Evolutionary conservation across 1,284 basidiomycete genomes (phyloP), one percentile per base, ranked within the genome.

Genomic region (Mixia osmundae): DNA sequence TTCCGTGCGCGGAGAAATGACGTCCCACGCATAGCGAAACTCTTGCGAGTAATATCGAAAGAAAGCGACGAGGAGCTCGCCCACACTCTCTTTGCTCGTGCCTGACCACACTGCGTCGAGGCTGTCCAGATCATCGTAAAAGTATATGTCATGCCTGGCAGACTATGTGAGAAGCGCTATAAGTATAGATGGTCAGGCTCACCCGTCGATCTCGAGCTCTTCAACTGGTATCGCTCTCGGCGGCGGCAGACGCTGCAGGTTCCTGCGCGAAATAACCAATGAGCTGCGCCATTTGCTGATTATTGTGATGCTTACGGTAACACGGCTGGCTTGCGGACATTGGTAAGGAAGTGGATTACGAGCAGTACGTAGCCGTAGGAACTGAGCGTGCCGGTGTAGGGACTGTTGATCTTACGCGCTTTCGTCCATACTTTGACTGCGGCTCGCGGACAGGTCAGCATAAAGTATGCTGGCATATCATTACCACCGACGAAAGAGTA

Each of bases 381-480:
- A 30, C 82, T 89, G 32, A 97, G 63, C 2, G 89, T 95, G 41
- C 89, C 89, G 50, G 79, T 74, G 59, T 94, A 97, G 14, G 89
- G 85, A 40, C 83, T 91, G 57, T 97, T 94, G 59, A 97, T 91
- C 69, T 91, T 87, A 59, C 80, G 69, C 55, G 87, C 68, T 62
- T 97, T 97, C 52, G 82, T 82, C 89, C 89, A 97, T 23, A 97
- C 83, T 65, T 97, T 97, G 53, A 97, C 82, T 87, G 48, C 14
- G 26, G 7, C 23, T 23, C 19, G 29, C 35, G 24, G 29, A 18
- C 33, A 39, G 29, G 19, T 6, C 16, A 22, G 24, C 19, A 16
- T 20, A 30, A 25, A 14, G 8, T 19, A 10, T 30, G 12, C 14
- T 20, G 11, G 30, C 35, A 35, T 43, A 40, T 40, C n/a, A n/a